Base-by-base conservation (phyloP, 2,329 filamentous ascomycete genomes). In the Coniochaeta sp. region DNA sequence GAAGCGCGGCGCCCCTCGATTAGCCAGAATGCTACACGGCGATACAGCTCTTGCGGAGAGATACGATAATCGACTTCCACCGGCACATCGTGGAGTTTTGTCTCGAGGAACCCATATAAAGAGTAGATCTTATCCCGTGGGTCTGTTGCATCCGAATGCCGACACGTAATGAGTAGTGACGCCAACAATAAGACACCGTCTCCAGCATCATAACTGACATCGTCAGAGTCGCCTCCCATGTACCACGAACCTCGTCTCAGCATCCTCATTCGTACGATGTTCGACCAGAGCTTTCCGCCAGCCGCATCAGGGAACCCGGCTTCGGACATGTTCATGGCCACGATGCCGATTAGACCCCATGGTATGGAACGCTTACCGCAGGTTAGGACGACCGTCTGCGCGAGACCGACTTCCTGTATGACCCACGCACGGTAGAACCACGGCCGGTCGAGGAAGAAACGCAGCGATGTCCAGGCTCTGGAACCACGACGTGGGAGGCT, bases 351-450 rank as follows among this genome's bases (percentile, higher is more conserved):
- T 11, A 6, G 6, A 11, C 31, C 31, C 31, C 31, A 33, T 11
- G 36, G 36, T 14, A 38, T 38, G 36, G 36, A 38, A 14, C 36
- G 36, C 31, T 33, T 33, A 11, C 31, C 31, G 31, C 31, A 33
- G 6, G 31, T 33, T 11, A 33, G 31, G 31, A 33, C 31, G 6
- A 33, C 31, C 31, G 16, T 31, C 28, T 31, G 28, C 59, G 62
- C 61, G 4, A 64, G 17, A 17, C 63, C 59, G 33, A 61, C 64
- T 44, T 66, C 65, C 59, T 66, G 64, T 12, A 66, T 60, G 44
- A 63, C 60, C 65, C 64, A 66, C 24, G 59, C 58, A 2, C 65
- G 60, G 3, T 33, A 58, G 61, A 62, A 66, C 63, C 64, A 66
- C 17, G 64, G 63, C 38, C 64, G 58, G 31, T 47, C 56, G 17